Evolutionary conservation across 2,329 filamentous ascomycete species (phyloP).

Genomic region (Sarocladiaceae sp.): DNA sequence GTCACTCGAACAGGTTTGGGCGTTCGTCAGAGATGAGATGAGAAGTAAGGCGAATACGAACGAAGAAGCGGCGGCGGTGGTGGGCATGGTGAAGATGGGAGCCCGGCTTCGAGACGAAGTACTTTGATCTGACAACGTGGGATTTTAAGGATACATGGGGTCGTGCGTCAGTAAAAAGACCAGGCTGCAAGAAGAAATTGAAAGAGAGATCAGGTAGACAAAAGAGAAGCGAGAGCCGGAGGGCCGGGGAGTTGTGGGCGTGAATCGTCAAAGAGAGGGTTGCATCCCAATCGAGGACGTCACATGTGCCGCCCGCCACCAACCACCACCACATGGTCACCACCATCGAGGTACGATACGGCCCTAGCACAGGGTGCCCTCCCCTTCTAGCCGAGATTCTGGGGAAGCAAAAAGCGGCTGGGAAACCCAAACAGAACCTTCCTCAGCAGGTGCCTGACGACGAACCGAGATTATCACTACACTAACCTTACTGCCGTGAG

Average conservation of each 20-base stretch:
- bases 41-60: conserved; percentile 2
- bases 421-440: too few species aligned
- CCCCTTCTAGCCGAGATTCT: too few species aligned
- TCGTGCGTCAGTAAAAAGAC: too few species aligned
- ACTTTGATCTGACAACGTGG: background rate
- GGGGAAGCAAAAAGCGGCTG: too few species aligned
- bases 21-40: background rate
- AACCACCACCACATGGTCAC: background rate
- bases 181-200: background rate
- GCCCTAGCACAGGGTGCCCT: too few species aligned
- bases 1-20: conserved; percentile 26
- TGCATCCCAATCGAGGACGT: conserved; percentile 8
- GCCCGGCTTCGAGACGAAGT: background rate
- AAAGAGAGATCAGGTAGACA: background rate
- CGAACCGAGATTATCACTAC: too few species aligned
- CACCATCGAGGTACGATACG: too few species aligned
- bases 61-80: background rate
- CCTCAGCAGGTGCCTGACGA: too few species aligned
- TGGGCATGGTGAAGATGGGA: background rate
- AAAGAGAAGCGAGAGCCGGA: background rate
- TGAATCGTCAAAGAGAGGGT: background rate
- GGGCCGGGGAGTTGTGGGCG: background rate
- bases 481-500: too few species aligned
- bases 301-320: background rate
- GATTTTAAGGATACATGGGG: background rate